These are phyloP conservation scores for Monosporascus sp. DNA, from an alignment of 2,329 filamentous ascomycete genomes.

Conservation along the genomic window DNA sequence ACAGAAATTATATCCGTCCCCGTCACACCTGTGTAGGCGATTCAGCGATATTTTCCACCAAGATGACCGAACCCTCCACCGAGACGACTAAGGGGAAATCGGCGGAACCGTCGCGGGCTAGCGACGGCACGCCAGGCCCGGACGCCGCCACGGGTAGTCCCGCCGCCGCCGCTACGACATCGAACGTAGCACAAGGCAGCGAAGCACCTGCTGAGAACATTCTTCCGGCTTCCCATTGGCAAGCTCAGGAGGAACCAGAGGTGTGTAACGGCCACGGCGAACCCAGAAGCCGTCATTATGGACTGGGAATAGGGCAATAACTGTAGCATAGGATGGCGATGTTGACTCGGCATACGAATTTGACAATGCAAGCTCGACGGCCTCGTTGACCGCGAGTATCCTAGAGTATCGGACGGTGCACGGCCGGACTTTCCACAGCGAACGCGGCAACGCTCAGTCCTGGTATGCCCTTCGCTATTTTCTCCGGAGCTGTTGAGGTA, in stretches of 20 bases:
- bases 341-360: conserved; percentile 23
- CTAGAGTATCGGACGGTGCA: conserved; percentile 25
- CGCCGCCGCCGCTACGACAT: neutral
- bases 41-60: no score
- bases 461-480: conserved; percentile 13
- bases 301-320: neutral
- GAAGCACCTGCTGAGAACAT: neutral
- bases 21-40: no score
- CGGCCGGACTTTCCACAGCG: conserved; percentile 25
- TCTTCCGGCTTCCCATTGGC: neutral
- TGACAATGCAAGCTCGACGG: conserved; percentile 24
- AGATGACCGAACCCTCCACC: no score
- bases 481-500: neutral
- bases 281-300: neutral
- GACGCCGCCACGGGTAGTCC: neutral
- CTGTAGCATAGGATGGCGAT: conserved; percentile 10
- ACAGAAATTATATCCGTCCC: no score
- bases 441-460: conserved; percentile 23
- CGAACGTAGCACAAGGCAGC: neutral
- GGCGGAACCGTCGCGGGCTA: neutral
- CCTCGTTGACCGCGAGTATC: conserved; percentile 24
- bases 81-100: no score
- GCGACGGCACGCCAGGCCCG: neutral
- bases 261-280: neutral
- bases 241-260: neutral